Evolutionary conservation across 768 basidiomycete genomes (phyloP), one percentile per base, ranked within the genome.

Genomic region (Lyophyllum shimeji): DNA sequence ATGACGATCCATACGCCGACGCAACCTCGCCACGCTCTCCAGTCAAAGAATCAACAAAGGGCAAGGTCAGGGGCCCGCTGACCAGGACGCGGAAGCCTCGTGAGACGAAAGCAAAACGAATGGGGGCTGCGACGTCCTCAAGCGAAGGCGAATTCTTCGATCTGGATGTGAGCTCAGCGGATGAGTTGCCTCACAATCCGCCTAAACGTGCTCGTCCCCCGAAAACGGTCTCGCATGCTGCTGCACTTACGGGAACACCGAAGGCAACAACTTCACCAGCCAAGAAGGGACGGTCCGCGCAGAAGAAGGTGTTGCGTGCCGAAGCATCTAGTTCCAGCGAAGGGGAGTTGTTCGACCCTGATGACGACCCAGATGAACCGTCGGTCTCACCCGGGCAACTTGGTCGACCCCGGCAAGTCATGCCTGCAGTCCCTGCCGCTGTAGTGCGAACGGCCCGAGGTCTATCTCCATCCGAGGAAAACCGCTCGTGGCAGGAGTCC

Each of bases 121-220:
- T 46, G 23, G 51, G 46, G 27, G 34, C 12, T 50, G 42, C 25
- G 17, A 40, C 46, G 21, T 54, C 57, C 23, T 67, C 65, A 39
- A 67, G 67, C 39, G 68, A 69, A 49, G 66, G 69, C 13, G 71
- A 72, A 48, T 56, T 50, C 34, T 69, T 70, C 46, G 66, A 70
- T 49, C 61, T 69, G 34, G 64, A 65, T 52, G 65, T 59, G 15
- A 64, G 50, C 43, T 60, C 59, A n/a, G 46, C 54, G 64, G 59
- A 55, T 20, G 59, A 58, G 37, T 24, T 12, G 52, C 55, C 15
- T 62, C 61, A 53, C 62, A 68, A 53, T 62, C 55, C 31, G 60
- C 64, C 50, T 62, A 66, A 45, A 60, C 70, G 55, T 56, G 69
- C 48, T 53, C 68, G 46, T 56, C 53, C 53, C 55, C 48, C 42